phyloP scores from a whole-genome alignment of 495 filamentous ascomycete genomes.

The Penicillium alfredii region DNA sequence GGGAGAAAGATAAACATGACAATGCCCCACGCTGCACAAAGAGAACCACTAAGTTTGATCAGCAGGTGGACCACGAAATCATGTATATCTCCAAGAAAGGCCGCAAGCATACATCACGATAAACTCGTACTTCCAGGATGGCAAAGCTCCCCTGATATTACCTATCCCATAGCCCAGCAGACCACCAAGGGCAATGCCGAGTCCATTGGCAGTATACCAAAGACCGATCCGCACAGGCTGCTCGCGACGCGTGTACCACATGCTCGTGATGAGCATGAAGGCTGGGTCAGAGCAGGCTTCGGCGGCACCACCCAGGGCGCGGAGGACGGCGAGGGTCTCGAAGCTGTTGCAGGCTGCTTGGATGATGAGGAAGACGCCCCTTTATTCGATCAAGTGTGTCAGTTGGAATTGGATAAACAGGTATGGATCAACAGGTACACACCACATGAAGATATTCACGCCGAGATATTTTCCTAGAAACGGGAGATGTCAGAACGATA shows the following conservation, averaged over 20 bases:
- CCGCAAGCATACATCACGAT: constrained; percentile 35
- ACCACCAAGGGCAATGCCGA: constrained; percentile 54
- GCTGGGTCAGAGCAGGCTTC: constrained; percentile 47
- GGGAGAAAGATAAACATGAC: constrained; percentile 56
- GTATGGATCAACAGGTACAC: no score
- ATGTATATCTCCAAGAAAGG: neutral
- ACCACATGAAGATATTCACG: constrained; percentile 55
- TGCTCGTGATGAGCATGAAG: constrained; percentile 37
- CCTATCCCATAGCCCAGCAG: constrained; percentile 56
- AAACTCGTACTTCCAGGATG: constrained; percentile 55
- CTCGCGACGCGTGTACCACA: constrained; percentile 49
- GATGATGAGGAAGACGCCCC: constrained; percentile 52
- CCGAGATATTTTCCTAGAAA: constrained; percentile 50
- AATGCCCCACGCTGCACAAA: constrained; percentile 52
- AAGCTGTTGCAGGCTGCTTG: constrained; percentile 52
- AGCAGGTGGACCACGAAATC: neutral
- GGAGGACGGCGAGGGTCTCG: constrained; percentile 45
- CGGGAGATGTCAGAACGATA: constrained; percentile 7
- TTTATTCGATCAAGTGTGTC: no score
- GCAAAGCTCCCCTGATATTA: constrained; percentile 45
- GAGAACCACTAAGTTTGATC: constrained; percentile 38
- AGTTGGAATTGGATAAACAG: no score
- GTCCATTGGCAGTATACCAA: constrained; percentile 56
- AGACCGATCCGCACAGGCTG: constrained; percentile 54
- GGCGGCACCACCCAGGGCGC: constrained; percentile 47